These are phyloP conservation scores for Thermomucor indicae-seudaticae DNA, from an alignment of 371 early-diverging fungal genomes.

Conservation along the genomic window DNA sequence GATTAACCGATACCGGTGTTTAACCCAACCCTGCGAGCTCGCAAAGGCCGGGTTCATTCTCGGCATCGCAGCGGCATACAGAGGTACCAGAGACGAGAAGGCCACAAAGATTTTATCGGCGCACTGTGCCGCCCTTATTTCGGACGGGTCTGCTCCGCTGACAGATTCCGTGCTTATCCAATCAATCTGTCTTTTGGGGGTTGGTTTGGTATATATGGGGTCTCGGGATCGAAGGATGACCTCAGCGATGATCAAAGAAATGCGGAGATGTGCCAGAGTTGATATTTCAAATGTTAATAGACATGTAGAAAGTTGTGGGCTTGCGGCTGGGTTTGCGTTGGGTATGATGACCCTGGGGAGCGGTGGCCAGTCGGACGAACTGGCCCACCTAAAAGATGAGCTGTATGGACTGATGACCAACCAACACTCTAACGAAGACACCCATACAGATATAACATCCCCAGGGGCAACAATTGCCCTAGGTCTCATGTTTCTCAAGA, in stretches of 20 bases:
- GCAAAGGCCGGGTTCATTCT: conserved; percentile 72
- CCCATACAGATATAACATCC: conserved; percentile 47
- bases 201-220: conserved; percentile 74
- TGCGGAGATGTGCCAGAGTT: conserved; percentile 36
- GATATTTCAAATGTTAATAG: conserved; percentile 31
- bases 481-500: conserved; percentile 77
- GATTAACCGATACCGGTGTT: conserved; percentile 60
- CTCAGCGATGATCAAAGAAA: conserved; percentile 67
- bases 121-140: conserved; percentile 61
- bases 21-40: conserved; percentile 60
- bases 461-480: conserved; percentile 80
- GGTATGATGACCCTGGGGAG: conserved; percentile 76
- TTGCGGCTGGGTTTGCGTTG: conserved; percentile 78
- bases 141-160: conserved; percentile 43
- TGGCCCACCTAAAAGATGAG: conserved; percentile 57
- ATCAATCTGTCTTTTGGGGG: conserved; percentile 65
- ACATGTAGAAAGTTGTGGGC: conserved; percentile 49
- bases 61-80: conserved; percentile 67
- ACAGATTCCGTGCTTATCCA: conserved; percentile 54
- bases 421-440: background rate
- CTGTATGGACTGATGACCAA: conserved; percentile 50
- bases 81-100: conserved; percentile 61
- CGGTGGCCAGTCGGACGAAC: conserved; percentile 49
- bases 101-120: conserved; percentile 65
- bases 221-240: conserved; percentile 63